Base-by-base conservation (phyloP, 1,284 basidiomycete genomes). In the Neolentinus lepideus region DNA sequence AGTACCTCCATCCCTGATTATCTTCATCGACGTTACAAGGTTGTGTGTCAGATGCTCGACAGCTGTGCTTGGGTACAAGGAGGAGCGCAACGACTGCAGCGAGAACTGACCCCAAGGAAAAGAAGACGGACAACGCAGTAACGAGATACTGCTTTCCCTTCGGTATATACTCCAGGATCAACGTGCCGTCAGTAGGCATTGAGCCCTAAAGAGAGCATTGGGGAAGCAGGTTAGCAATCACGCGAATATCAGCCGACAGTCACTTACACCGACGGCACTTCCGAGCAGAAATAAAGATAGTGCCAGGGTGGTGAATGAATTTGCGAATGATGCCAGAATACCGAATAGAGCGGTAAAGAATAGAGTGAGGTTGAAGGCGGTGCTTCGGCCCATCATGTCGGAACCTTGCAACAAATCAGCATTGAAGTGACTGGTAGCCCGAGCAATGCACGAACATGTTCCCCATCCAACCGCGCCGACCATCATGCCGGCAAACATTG, bases 101-200 rank as follows among this genome's bases (percentile, higher is more conserved):
- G 6, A 96, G 68, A 25, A 97, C 92, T 0, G 94, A 85, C 45
- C 94, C 94, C 50, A 96, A 73, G 2, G 92, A 94, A 75, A 97
- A 97, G 76, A 98, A 99, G 21, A 97, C 84, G 3, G 93, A 96
- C n/a, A 98, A 80, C 0, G 90, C 91, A 0, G 95, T 98, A 51
- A 98, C 87, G 33, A 98, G 84, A 67, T 95, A 95, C 65, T 95
- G 88, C 63, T 94, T 94, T 19, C 84, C 82, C 62, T 88, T 85
- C 0, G 96, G 96, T 73, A 98, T 87, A 64, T 97, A 94, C 68
- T 99, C 96, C 2, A 98, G 79, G 53, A 98, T 84, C 3, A 97
- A 82, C 0, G 94, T 97, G 2, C 95, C 95, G 64, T 98, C 95
- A 0, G 94, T 98, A 0, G 95, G 96, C 93, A 98, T 96, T 1